Evolutionary conservation across 768 basidiomycete species (phyloP).

Genomic region (Pisolithus tinctorius): DNA sequence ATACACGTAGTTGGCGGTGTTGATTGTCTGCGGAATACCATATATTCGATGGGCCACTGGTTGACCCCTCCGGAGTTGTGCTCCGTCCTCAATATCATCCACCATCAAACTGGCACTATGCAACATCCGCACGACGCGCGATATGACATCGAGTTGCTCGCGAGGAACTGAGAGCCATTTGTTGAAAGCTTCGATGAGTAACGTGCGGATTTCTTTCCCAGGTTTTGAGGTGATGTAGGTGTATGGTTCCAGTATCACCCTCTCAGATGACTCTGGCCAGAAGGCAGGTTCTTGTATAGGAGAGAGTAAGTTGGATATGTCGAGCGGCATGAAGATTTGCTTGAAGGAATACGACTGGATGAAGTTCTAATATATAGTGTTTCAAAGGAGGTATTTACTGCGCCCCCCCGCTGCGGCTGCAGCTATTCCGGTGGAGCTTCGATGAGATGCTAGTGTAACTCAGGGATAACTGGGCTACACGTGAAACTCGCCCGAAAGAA

Average conservation of each 20-base stretch:
- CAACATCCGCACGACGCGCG: constrained; percentile 84
- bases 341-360: not conserved
- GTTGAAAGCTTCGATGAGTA: constrained; percentile 92
- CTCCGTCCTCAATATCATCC: constrained; percentile 92
- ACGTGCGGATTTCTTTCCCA: constrained; percentile 87
- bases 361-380: too few relatives aligned
- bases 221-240: constrained; percentile 77
- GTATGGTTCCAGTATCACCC: constrained; percentile 73
- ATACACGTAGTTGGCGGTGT: constrained; percentile 94
- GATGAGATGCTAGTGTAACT: too few relatives aligned
- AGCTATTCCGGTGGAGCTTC: too few relatives aligned
- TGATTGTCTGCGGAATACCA: constrained; percentile 94
- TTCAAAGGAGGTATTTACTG: too few relatives aligned
- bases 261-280: constrained; percentile 32
- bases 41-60: constrained; percentile 95
- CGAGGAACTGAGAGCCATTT: constrained; percentile 79
- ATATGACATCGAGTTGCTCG: constrained; percentile 65
- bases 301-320: constrained; percentile 12
- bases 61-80: constrained; percentile 76
- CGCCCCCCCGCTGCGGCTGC: too few relatives aligned
- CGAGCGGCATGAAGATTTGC: not conserved
- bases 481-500: too few relatives aligned
- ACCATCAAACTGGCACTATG: constrained; percentile 94
- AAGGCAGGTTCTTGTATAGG: constrained; percentile 14
- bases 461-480: too few relatives aligned